These are phyloP conservation scores for Ogataea ramenticola DNA, from an alignment of 805 yeast genomes.

Conservation along the genomic window DNA sequence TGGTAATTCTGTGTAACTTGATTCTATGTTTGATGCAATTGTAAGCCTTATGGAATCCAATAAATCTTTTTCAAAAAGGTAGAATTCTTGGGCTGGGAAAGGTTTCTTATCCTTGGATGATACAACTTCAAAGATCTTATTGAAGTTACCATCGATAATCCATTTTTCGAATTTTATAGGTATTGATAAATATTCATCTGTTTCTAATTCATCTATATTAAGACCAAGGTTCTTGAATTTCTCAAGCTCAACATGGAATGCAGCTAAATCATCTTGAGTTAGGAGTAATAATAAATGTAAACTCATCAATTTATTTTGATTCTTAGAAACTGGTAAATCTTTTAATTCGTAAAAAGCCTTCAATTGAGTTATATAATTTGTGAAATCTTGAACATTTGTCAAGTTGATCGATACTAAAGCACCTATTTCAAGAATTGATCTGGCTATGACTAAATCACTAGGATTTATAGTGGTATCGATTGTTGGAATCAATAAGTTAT, in stretches of 20 bases:
- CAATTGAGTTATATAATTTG: conserved; percentile 65
- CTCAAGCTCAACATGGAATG: conserved; percentile 88
- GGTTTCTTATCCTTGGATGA: conserved; percentile 41
- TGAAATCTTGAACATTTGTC: conserved; percentile 56
- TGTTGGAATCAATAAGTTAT: conserved; percentile 66
- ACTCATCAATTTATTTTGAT: conserved; percentile 67
- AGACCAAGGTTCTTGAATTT: conserved; percentile 43
- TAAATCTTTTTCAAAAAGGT: conserved; percentile 67
- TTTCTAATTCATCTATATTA: conserved; percentile 44
- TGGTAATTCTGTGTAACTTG: conserved; percentile 71
- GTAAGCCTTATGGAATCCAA: conserved; percentile 76
- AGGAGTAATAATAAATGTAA: conserved; percentile 69
- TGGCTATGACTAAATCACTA: conserved; percentile 68
- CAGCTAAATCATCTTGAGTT: conserved; percentile 77
- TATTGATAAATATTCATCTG: conserved; percentile 65
- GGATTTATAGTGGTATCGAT: conserved; percentile 33
- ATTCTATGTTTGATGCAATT: conserved; percentile 77
- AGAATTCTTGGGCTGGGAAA: conserved; percentile 69
- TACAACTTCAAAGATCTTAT: conserved; percentile 72
- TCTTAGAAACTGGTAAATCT: conserved; percentile 34
- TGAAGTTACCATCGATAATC: conserved; percentile 95
- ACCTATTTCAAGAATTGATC: conserved; percentile 82
- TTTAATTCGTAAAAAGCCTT: conserved; percentile 62
- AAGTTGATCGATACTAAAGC: conserved; percentile 70
- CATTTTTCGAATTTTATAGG: conserved; percentile 88